Conservation (phyloP, 2,329 filamentous ascomycete genomes). For the Xylaria sp. region DNA sequence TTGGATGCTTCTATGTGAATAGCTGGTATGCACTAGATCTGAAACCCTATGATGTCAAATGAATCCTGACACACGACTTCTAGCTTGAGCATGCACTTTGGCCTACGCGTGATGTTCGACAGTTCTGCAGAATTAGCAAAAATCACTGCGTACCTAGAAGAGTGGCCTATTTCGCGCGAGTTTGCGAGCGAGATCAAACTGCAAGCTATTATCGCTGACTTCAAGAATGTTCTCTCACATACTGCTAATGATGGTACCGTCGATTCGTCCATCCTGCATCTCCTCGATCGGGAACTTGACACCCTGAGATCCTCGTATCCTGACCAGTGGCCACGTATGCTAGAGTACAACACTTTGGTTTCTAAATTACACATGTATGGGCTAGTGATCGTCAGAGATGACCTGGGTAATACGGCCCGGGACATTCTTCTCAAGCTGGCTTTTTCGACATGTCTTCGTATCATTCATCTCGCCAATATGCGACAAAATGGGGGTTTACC, state of each 20-base stretch:
- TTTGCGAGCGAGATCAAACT: slow-evolving; percentile 46
- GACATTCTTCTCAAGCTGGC: slow-evolving; percentile 46
- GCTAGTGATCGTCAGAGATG: slow-evolving; percentile 44
- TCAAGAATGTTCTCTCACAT: slow-evolving; percentile 45
- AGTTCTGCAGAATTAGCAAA: slow-evolving; percentile 45
- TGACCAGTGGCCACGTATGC: slow-evolving; percentile 44
- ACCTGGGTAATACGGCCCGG: slow-evolving; percentile 37
- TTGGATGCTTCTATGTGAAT: slow-evolving; percentile 49
- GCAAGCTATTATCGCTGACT: slow-evolving; percentile 45
- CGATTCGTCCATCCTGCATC: slow-evolving; percentile 47
- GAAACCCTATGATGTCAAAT: not conserved
- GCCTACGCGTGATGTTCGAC: slow-evolving; percentile 46
- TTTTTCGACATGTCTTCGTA: slow-evolving; percentile 46
- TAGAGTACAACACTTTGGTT: slow-evolving; percentile 44
- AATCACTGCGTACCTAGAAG: slow-evolving; percentile 42
- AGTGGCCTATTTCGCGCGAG: slow-evolving; percentile 41
- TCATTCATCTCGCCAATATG: slow-evolving; percentile 45
- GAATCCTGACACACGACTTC: not conserved
- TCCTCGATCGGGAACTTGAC: slow-evolving; percentile 48
- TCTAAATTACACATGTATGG: slow-evolving; percentile 49
- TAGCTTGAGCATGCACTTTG: slow-evolving; percentile 49
- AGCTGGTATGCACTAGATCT: slow-evolving; percentile 43
- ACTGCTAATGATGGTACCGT: slow-evolving; percentile 44
- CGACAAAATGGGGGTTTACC: slow-evolving; percentile 36
- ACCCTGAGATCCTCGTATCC: slow-evolving; percentile 40